Base-by-base conservation (phyloP, 2,329 filamentous ascomycete genomes). In the Chrysoporthe puriensis region DNA sequence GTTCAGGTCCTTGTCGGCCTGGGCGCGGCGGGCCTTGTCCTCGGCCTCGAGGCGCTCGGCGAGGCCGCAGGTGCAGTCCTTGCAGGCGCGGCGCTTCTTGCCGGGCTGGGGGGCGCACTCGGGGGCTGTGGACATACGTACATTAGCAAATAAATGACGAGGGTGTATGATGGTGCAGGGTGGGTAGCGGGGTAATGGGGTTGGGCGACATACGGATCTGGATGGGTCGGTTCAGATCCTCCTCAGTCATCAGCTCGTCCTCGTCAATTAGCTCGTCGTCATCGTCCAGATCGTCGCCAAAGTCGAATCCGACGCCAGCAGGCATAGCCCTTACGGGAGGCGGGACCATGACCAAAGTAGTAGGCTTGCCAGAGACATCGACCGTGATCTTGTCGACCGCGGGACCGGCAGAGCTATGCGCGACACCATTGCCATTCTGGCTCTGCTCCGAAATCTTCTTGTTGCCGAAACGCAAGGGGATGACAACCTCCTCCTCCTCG, bases 21-120 rank as follows among this genome's bases (percentile, higher is more conserved):
- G 75, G 34, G 68, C 69, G 16, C 76, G 74, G 42, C 77, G 76
- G 60, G 73, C 72, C 68, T 76, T 76, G 79, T 98, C 96, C 82
- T 98, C 93, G n/a, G 90, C 90, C 73, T 93, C 91, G 62, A 98
- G 81, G 70, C 91, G 89, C 77, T 96, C 88, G 34, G 94, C 93
- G 36, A 99, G 88, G 62, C 96, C 96, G 77, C 96, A 99, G 9
- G 92, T 95, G 83, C 96, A 99, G 83, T 99, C 96, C 81, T 99
- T 98, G 85, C 96, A 99, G 67, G 96, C 94, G 70, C 94, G 90
- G 66, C 95, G 91, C 73, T 95, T 90, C 83, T 97, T 97, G 68
- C 92, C 93, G 57, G 90, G 86, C 80, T 96, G 93, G 60, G 95
- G 94, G 68, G 90, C 88, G 79, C 96, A 99, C 77, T 96, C 93